Evolutionary conservation across 768 basidiomycete species (phyloP).

Genomic region (Cystofilobasidium capitatum): DNA sequence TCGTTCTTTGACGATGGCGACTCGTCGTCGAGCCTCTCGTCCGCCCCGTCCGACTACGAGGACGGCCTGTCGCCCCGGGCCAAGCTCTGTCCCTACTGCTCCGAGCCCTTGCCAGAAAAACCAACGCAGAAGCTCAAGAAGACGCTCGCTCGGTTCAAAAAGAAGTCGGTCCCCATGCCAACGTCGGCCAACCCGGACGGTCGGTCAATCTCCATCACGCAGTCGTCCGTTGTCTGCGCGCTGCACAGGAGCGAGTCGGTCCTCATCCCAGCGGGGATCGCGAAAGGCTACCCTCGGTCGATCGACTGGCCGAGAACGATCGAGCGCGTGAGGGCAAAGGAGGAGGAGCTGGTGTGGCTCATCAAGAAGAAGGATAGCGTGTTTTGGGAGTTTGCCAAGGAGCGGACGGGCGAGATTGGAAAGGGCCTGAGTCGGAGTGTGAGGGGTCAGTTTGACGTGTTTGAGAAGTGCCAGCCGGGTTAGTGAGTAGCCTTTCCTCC

Average conservation of each 20-base stretch:
- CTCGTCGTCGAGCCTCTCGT: background rate
- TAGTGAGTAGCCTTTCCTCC: constrained; percentile 15
- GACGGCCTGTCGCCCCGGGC: background rate
- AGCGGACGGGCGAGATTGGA: constrained; percentile 1
- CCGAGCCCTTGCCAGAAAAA: constrained; percentile 10
- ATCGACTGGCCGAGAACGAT: constrained; percentile 8
- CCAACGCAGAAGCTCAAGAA: constrained; percentile 7
- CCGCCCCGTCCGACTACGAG: background rate
- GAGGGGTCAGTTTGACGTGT: constrained; percentile 16
- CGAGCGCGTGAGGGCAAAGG: background rate
- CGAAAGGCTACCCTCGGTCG: constrained; percentile 2
- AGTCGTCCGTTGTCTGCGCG: constrained; percentile 18
- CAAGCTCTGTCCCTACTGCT: constrained; percentile 24
- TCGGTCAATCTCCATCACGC: constrained; percentile 13
- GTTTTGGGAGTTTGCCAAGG: constrained; percentile 19
- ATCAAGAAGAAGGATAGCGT: constrained; percentile 9
- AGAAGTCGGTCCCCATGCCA: background rate
- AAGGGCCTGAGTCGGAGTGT: constrained; percentile 2
- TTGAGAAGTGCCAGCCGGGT: constrained; percentile 20
- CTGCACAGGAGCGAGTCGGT: constrained; percentile 16
- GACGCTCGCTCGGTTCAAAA: constrained; percentile 2
- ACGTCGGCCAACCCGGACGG: constrained; percentile 18
- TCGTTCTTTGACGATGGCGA: background rate
- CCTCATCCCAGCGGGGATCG: background rate
- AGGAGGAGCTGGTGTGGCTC: background rate